phyloP scores from a whole-genome alignment of 768 basidiomycete species.

The Lentinula detonsa region DNA sequence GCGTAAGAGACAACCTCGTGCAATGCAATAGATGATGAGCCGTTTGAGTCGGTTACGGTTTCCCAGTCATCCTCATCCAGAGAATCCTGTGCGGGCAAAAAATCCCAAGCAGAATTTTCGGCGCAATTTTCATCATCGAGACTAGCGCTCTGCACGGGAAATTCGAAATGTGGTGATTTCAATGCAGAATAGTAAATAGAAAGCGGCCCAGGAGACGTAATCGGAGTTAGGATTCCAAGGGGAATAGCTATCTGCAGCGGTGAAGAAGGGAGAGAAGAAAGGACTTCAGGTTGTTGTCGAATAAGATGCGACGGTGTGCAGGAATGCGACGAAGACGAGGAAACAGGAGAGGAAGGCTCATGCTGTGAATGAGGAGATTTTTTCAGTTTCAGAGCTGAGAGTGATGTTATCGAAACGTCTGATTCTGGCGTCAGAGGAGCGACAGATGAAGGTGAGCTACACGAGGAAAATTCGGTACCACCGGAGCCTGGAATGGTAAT shows the following conservation, averaged over 20 bases:
- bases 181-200: background rate
- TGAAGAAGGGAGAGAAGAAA: background rate
- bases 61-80: background rate
- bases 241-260: background rate
- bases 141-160: background rate
- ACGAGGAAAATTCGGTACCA: background rate
- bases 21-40: background rate
- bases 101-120: background rate
- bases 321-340: background rate
- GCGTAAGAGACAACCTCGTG: slow-evolving; percentile 37
- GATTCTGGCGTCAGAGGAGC: background rate
- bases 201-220: background rate
- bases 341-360: background rate
- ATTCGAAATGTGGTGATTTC: background rate
- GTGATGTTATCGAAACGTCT: background rate
- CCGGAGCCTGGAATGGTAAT: background rate
- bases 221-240: background rate
- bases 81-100: background rate
- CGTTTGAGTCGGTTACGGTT: background rate
- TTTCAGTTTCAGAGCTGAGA: background rate
- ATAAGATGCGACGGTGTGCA: background rate
- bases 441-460: background rate
- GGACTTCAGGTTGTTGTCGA: background rate
- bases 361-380: background rate
- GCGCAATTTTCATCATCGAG: background rate